Evolutionary conservation across 345 rosid species (phyloP).

Genomic region (Linum lewisii): DNA sequence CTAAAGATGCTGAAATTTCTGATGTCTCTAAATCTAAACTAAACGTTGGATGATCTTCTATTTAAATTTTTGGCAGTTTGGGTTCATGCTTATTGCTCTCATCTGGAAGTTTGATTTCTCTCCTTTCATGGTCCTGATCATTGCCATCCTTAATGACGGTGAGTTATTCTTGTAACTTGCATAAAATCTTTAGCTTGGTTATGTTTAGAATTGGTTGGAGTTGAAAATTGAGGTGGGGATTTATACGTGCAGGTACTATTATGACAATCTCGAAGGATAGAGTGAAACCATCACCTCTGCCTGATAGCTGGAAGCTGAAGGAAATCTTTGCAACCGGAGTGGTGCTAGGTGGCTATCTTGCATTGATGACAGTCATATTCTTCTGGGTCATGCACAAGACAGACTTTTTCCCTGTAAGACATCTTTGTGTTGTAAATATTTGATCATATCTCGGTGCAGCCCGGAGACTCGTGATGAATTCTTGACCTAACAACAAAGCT

Average conservation of each 20-base stretch:
- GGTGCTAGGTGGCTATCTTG: not conserved
- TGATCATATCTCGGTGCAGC: not conserved
- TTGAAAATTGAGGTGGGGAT: not conserved
- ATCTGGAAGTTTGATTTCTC: slow-evolving; percentile 6
- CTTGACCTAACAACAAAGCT: not conserved
- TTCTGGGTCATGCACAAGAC: slow-evolving; percentile 4
- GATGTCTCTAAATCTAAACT: too few species aligned
- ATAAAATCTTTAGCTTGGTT: too few species aligned
- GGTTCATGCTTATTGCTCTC: slow-evolving; percentile 4
- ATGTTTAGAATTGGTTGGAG: too few species aligned
- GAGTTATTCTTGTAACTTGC: not conserved
- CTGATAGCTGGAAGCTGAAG: slow-evolving; percentile 4
- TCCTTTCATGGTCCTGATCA: slow-evolving; percentile 5
- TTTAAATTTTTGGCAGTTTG: not conserved
- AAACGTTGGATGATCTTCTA: not conserved
- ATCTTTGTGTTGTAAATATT: not conserved
- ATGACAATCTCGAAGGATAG: slow-evolving; percentile 6
- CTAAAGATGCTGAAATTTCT: too few species aligned
- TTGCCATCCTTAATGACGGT: slow-evolving; percentile 4
- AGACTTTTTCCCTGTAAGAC: slow-evolving; percentile 2
- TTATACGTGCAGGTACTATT: not conserved
- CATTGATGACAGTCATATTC: slow-evolving; percentile 3
- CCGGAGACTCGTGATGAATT: too few species aligned
- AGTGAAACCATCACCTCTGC: slow-evolving; percentile 4
- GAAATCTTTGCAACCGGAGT: slow-evolving; percentile 2